Conservation (phyloP, 768 basidiomycete species). For the Tricholomella constricta region DNA sequence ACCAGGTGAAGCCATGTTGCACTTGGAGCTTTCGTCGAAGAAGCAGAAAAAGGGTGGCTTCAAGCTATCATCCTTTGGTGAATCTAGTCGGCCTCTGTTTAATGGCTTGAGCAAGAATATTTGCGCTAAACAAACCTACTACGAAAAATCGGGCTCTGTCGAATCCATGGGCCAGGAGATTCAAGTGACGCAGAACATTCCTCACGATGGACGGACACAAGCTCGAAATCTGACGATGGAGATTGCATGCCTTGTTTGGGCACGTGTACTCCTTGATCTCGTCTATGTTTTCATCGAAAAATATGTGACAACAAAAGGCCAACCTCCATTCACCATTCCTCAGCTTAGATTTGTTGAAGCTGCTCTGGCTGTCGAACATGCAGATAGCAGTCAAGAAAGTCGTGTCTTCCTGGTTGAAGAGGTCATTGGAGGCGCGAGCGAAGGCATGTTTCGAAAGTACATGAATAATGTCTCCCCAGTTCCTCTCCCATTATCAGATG, state of each 20-base stretch:
- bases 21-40: constrained; percentile 1
- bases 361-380: constrained; percentile 11
- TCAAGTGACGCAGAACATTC: constrained; percentile 5
- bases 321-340: constrained; percentile 14
- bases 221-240: constrained; percentile 18
- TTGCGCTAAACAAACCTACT: constrained; percentile 18
- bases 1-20: not conserved
- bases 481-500: constrained; percentile 5
- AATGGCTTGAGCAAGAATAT: not conserved
- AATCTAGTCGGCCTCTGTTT: not conserved
- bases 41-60: constrained; percentile 9
- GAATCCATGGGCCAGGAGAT: not conserved
- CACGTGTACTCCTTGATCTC: constrained; percentile 16
- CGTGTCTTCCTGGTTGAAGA: constrained; percentile 22
- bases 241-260: constrained; percentile 24
- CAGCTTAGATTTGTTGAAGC: constrained; percentile 16
- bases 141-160: not conserved
- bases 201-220: constrained; percentile 17
- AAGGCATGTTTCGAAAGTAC: constrained; percentile 24
- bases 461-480: constrained; percentile 22
- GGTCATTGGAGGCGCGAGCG: constrained; percentile 7
- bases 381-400: not conserved
- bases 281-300: constrained; percentile 17
- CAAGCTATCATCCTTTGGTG: constrained; percentile 8
- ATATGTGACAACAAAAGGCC: not conserved